A percentile compares a stretch with the other conserved stretches of the same genome.
Conservation (phyloP, 2,329 filamentous ascomycete species). For the Neopestalotiopsis sp. region DNA sequence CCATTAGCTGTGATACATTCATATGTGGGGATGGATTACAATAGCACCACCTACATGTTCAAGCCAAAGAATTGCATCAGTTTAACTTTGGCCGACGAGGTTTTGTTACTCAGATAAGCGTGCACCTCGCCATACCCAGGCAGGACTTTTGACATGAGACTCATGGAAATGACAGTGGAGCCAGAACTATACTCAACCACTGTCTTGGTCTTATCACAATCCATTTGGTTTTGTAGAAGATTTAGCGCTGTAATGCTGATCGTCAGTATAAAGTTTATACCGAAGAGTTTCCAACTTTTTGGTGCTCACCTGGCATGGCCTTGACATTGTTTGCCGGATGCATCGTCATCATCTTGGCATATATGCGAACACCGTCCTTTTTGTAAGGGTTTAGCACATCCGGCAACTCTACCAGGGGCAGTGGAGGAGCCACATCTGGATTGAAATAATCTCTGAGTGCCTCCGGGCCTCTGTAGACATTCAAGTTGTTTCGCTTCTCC, state of each 20-base stretch:
- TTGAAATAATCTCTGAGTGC: conserved; percentile 65
- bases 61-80: conserved; percentile 66
- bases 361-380: conserved; percentile 64
- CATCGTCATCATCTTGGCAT: conserved; percentile 71
- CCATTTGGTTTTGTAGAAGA: too few relatives aligned
- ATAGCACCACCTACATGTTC: conserved; percentile 45
- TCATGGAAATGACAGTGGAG: conserved; percentile 66
- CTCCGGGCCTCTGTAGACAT: conserved; percentile 64
- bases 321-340: conserved; percentile 71
- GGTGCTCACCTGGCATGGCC: conserved; percentile 58
- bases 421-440: conserved; percentile 60
- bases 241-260: too few relatives aligned
- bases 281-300: conserved; percentile 25
- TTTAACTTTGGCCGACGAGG: conserved; percentile 55
- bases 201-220: conserved; percentile 47
- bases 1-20: background rate
- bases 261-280: too few relatives aligned
- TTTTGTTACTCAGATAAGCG: conserved; percentile 66
- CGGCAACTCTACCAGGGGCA: conserved; percentile 68
- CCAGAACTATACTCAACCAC: conserved; percentile 68
- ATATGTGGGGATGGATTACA: too few relatives aligned
- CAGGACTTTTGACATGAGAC: conserved; percentile 57
- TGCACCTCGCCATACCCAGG: conserved; percentile 56
- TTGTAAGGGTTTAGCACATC: conserved; percentile 61
- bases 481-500: conserved; percentile 39